A percentile compares a stretch with the other conserved stretches of the same genome.
These are phyloP conservation scores for Microbotryomycetes sp. DNA, from an alignment of 1,284 basidiomycete genomes.

Conservation along the genomic window DNA sequence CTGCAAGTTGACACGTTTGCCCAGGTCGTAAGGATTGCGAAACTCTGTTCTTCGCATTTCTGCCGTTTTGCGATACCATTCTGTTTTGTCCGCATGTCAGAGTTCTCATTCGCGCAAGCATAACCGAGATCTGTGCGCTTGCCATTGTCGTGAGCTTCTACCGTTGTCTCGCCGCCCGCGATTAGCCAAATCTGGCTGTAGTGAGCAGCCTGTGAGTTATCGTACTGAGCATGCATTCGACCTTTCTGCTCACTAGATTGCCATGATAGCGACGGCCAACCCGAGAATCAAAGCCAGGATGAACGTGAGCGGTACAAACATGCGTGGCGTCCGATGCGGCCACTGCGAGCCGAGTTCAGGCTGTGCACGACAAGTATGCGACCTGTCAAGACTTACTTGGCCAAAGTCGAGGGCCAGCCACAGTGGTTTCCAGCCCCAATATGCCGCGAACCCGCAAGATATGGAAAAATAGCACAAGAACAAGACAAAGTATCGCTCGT, in stretches of 20 bases:
- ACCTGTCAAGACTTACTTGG: not conserved
- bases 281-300: constrained; percentile 63
- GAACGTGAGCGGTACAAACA: constrained; percentile 65
- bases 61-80: constrained; percentile 65
- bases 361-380: not conserved
- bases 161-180: constrained; percentile 73
- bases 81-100: not conserved
- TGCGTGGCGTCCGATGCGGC: constrained; percentile 50
- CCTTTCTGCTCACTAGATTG: constrained; percentile 49
- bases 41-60: constrained; percentile 55
- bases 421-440: constrained; percentile 27
- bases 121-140: too few species aligned
- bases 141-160: constrained; percentile 80
- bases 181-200: constrained; percentile 63
- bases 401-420: constrained; percentile 16
- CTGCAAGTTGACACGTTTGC: constrained; percentile 61
- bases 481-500: constrained; percentile 90
- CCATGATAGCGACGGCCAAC: constrained; percentile 72
- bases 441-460: constrained; percentile 25
- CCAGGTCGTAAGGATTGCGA: constrained; percentile 86
- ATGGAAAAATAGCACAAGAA: constrained; percentile 61
- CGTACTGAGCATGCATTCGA: not conserved
- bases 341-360: constrained; percentile 5
- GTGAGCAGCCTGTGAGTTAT: not conserved
- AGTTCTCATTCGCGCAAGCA: too few species aligned